Evolutionary conservation across 495 filamentous ascomycete genomes (phyloP), one percentile per base, ranked within the genome.

Genomic region (Hyaloscypha finlandica): DNA sequence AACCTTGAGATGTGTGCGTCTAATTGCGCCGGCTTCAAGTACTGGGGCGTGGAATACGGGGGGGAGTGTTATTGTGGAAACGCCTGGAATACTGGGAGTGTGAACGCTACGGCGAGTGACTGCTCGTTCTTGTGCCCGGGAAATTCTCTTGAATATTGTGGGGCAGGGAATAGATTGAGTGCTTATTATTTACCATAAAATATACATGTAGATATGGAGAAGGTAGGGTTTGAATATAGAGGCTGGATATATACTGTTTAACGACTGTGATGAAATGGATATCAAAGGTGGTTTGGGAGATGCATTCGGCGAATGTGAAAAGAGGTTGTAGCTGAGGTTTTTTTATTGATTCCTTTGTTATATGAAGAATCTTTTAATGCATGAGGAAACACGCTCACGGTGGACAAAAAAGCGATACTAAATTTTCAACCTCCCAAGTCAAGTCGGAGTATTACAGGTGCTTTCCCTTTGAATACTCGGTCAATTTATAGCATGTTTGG

Each of bases 1-100:
- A 85, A 82, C 1, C 70, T 84, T 11, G 83, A 84, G 66, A 71
- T 70, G 3, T 86, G 83, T 70, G 77, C 77, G 64, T 51, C 56
- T 6, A 78, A 78, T 65, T 86, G 83, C 75, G 75, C 74, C 0
- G 79, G 77, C 1, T 85, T 75, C 56, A 73, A 74, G 22, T 81
- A 80, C 59, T 84, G 74, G 72, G 84, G 78, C 4, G 79, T 81
- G 12, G 84, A 86, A 69, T 86, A 82, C 61, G 79, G 79, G 3
- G 72, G 80, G 33, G 81, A 85, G 65, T 84, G 82, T 74, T 69
- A 77, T 71, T 76, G 72, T 59, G 79, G 78, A 5, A 72, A 76
- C 51, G 70, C 51, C 16, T 75, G 81, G 25, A 71, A 69, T 33
- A 61, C 66, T 1, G 75, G 75, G 25, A 70, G 62, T 42, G 58